Base-by-base conservation (phyloP, 2,329 filamentous ascomycete species). In the Epichloe festucae region DNA sequence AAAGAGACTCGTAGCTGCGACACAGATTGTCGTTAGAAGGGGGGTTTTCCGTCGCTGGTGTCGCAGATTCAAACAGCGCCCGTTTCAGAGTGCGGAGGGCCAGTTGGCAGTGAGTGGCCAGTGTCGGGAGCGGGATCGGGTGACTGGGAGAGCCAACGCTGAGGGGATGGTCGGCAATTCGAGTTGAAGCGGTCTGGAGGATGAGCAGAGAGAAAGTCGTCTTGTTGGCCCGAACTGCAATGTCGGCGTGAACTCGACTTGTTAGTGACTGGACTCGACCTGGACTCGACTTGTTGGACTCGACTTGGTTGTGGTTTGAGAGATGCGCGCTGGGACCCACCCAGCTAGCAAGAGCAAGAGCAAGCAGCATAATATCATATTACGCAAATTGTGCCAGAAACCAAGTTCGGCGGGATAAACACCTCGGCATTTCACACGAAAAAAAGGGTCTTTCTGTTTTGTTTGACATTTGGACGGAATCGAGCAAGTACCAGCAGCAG, bases 41-140 rank as follows among this genome's bases (percentile, higher is more conserved):
- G 44, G 44, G 15, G 23, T 43, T 31, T n/a, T 39, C 39, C 36
- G 38, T 42, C 21, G 50, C 44, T 19, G 21, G 7, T 48, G 50
- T 48, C 45, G 45, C 44, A 52, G 50, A 27, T 52, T 42, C 15
- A 39, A 44, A 38, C 27, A 41, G 34, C 23, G 14, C 43, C 12
- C 8, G 49, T 52, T 52, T 52, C 50, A 52, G 39, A 23, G 42
- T 38, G 6, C 21, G 43, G 43, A 35, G 23, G n/a, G 27, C 15
- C 15, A 6, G 27, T 31, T 31, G 27, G 27, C 31, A 11, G 27
- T 31, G 1, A 31, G 31, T 31, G 31, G 10, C 31, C 31, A 31
- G 6, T 27, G 7, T 27, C 27, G 27, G 27, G 27, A 27, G 27
- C 27, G 7, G 7, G 27, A 27, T 2, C 27, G 27, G 27, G 27